Percentiles rank a stretch among this genome's conserved stretches.
These are phyloP conservation scores for Talaromyces pinophilus DNA, from an alignment of 2,329 filamentous ascomycete genomes.

Conservation along the genomic window DNA sequence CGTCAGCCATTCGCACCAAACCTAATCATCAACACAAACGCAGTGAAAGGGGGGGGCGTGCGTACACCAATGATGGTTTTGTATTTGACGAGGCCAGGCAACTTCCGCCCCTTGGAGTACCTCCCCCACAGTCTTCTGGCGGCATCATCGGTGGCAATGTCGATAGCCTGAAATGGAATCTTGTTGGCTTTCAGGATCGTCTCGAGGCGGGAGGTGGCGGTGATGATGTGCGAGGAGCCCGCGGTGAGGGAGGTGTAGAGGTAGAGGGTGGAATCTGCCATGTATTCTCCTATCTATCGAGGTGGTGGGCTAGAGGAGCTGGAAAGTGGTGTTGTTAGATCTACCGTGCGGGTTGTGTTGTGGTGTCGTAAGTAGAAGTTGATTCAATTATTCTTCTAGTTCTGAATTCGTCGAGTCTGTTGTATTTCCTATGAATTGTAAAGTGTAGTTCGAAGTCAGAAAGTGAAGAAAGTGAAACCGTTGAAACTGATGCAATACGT, in stretches of 20 bases:
- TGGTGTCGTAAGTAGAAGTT: neutral
- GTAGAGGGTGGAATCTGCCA: constrained; percentile 67
- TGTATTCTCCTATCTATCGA: neutral
- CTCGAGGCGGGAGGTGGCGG: constrained; percentile 90
- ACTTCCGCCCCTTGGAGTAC: constrained; percentile 79
- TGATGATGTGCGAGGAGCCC: constrained; percentile 93
- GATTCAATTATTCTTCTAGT: neutral
- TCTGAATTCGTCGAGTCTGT: neutral
- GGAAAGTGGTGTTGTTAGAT: neutral
- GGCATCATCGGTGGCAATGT: constrained; percentile 85
- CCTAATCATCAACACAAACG: neutral
- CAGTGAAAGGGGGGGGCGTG: constrained; percentile 28
- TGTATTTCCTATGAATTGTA: neutral
- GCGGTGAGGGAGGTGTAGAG: constrained; percentile 96
- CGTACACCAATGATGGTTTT: constrained; percentile 81
- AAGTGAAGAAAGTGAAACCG: neutral
- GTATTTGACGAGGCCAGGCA: constrained; percentile 86
- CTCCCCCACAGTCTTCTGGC: constrained; percentile 87
- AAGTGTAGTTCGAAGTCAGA: neutral
- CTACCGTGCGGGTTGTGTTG: neutral
- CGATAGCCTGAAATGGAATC: constrained; percentile 88
- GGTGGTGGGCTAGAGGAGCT: no score
- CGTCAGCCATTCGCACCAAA: constrained; percentile 4
- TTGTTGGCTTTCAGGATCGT: constrained; percentile 94
- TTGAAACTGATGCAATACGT: constrained; percentile 4